Percentiles rank a stretch among this genome's conserved stretches.
Evolutionary conservation across 169 alveolate species (phyloP).

Genomic region (Ichthyophthirius multifiliis): DNA sequence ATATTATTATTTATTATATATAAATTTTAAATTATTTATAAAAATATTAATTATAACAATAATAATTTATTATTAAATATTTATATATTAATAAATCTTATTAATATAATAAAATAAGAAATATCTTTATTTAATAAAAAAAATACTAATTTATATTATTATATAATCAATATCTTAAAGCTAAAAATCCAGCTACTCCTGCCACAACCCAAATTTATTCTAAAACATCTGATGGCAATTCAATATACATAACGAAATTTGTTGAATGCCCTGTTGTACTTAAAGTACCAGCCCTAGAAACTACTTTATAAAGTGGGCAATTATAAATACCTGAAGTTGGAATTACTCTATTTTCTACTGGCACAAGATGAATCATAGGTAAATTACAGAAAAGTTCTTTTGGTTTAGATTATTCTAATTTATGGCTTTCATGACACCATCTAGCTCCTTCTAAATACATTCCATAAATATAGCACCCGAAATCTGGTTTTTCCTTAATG

Average conservation of each 20-base stretch:
- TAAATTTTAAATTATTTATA: too few relatives aligned
- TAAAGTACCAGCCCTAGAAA: constrained; percentile 75
- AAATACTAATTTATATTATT: too few relatives aligned
- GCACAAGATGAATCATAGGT: constrained; percentile 76
- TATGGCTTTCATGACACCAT: constrained; percentile 67
- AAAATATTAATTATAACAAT: too few relatives aligned
- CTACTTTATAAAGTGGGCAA: constrained; percentile 83
- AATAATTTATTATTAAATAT: too few relatives aligned
- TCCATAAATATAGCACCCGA: constrained; percentile 88
- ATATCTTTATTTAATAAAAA: too few relatives aligned
- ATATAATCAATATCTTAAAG: constrained; percentile 86
- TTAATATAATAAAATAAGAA: too few relatives aligned
- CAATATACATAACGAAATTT: constrained; percentile 72
- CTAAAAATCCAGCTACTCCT: constrained; percentile 94
- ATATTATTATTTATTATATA: too few relatives aligned
- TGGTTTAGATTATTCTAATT: constrained; percentile 60
- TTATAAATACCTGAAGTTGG: constrained; percentile 52
- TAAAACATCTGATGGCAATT: constrained; percentile 66
- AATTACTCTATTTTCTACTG: constrained; percentile 48
- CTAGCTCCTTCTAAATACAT: constrained; percentile 84
- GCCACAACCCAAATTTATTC: constrained; percentile 92
- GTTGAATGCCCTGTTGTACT: constrained; percentile 87
- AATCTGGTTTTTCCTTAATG: constrained; percentile 84
- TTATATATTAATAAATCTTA: too few relatives aligned
- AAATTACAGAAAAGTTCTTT: constrained; percentile 67